Base-by-base conservation (phyloP, 2,329 filamentous ascomycete species). In the Ophiostoma ulmi region DNA sequence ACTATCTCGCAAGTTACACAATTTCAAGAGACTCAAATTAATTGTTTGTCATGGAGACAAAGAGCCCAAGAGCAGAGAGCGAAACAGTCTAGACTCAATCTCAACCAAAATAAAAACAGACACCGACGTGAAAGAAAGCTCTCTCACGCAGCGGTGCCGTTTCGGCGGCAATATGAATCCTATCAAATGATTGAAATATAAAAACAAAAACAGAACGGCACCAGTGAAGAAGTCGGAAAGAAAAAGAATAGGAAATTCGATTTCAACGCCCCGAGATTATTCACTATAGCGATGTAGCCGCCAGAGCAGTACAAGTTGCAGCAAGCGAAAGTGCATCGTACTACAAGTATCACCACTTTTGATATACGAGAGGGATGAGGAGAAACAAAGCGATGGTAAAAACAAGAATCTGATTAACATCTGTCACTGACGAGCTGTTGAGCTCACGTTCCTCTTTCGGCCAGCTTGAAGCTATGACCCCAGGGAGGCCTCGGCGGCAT, bases 261-360 rank as follows among this genome's bases (percentile, higher is more conserved):
- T 4, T 1, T 22, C 52, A 11, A 26, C 6, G 26, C 26, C 58
- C 31, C 26, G 26, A 17, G 31, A 63, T 35, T 5, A 63, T 17
- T 35, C n/a, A 63, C 5, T 35, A 61, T 35, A 6, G 13, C 61
- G 61, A 38, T 36, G 61, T 17, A 36, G 31, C 63, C 36, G 63
- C 36, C 35, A 6, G 20, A 20, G 61, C 11, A 36, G 61, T 26
- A 26, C 52, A 58, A 58, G 58, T 65, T 7, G 20, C 61, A 65
- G 63, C 63, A 65, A 65, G 63, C 36, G 63, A 65, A 31, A 39
- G 63, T 41, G 63, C 20, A 65, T n/a, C 36, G 63, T 65, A 11
- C n/a, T 39, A 41, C 63, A 41, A 39, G 63, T 65, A 65, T 65
- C 20, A 65, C 63, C 61, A 64, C 61, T n/a, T 22, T 48, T 17